These are phyloP conservation scores for Termitomyces sp. DNA, from an alignment of 768 basidiomycete species.

Conservation along the genomic window DNA sequence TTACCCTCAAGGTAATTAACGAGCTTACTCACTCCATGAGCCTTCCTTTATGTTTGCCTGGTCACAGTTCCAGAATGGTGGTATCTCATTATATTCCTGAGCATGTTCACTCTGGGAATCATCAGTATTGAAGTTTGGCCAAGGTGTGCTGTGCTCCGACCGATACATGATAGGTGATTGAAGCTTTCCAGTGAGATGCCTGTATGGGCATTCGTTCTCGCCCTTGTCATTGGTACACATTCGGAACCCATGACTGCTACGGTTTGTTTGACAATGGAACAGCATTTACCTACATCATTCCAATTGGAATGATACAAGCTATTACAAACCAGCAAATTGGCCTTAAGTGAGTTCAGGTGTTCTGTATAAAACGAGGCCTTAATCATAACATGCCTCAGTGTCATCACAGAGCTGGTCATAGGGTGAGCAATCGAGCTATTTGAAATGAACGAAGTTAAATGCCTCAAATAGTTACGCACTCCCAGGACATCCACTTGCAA, in stretches of 20 bases:
- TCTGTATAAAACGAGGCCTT: not conserved
- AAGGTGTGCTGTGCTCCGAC: constrained; percentile 18
- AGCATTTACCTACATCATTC: constrained; percentile 65
- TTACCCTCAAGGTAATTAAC: constrained; percentile 48
- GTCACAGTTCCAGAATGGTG: constrained; percentile 71
- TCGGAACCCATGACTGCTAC: not conserved
- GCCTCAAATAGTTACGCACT: constrained; percentile 48
- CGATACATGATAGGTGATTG: constrained; percentile 9
- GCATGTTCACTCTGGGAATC: constrained; percentile 64
- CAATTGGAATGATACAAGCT: constrained; percentile 59
- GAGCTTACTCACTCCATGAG: not conserved
- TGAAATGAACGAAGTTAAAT: not conserved
- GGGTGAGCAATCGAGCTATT: constrained; percentile 38
- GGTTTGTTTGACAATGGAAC: constrained; percentile 16
- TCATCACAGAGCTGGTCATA: constrained; percentile 77
- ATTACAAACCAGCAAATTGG: constrained; percentile 79
- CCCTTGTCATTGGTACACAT: constrained; percentile 50
- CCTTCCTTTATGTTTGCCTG: not conserved
- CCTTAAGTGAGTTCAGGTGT: constrained; percentile 29
- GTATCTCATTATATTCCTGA: constrained; percentile 64
- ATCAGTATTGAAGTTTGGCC: constrained; percentile 68
- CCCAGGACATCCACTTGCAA: constrained; percentile 73
- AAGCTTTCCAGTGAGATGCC: constrained; percentile 34
- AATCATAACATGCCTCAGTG: constrained; percentile 43
- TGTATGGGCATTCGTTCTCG: constrained; percentile 55